A percentile compares a stretch with the other conserved stretches of the same genome.
These are phyloP conservation scores for Babjeviella inositovora DNA, from an alignment of 805 yeast species.

Conservation along the genomic window DNA sequence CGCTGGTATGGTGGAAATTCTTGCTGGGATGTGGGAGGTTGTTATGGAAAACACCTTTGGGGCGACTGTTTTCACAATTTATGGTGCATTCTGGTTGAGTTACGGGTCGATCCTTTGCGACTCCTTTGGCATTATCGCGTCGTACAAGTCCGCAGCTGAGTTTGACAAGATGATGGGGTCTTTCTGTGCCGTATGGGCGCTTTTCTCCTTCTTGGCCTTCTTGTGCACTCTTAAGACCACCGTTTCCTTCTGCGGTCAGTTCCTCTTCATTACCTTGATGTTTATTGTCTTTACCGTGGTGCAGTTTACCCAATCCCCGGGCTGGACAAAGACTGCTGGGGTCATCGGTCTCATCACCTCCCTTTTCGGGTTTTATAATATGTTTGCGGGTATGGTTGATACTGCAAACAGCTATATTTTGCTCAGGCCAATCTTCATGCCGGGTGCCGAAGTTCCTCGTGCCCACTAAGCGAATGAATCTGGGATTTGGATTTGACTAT, in stretches of 20 bases:
- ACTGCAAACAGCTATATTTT: conserved; percentile 21
- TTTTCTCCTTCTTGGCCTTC: conserved; percentile 13
- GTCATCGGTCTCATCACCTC: conserved; percentile 11
- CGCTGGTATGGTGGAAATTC: conserved; percentile 23
- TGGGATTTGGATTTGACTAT: too few species aligned
- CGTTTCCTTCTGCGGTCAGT: conserved; percentile 11
- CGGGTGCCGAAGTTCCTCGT: too few species aligned
- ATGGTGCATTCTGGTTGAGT: too few species aligned
- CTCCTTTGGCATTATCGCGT: conserved; percentile 15
- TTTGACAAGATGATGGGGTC: conserved; percentile 12
- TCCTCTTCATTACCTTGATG: conserved; percentile 11
- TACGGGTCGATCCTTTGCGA: too few species aligned
- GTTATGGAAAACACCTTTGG: conserved; percentile 28
- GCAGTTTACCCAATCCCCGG: conserved; percentile 7
- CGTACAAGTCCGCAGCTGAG: conserved; percentile 11
- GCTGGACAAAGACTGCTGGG: conserved; percentile 10
- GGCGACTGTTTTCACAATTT: conserved; percentile 23
- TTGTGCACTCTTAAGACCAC: conserved; percentile 9
- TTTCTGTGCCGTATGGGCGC: conserved; percentile 14
- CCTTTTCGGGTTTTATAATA: conserved; percentile 12
- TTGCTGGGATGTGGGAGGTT: conserved; percentile 27
- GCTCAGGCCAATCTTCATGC: conserved; percentile 20
- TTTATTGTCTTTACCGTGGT: conserved; percentile 13
- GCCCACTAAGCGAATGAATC: too few species aligned
- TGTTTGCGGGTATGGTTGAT: conserved; percentile 12